Percentiles rank a stretch among this genome's conserved stretches.
Conservation (phyloP, 176 grass and related monocot species). For the Themeda triandra region DNA sequence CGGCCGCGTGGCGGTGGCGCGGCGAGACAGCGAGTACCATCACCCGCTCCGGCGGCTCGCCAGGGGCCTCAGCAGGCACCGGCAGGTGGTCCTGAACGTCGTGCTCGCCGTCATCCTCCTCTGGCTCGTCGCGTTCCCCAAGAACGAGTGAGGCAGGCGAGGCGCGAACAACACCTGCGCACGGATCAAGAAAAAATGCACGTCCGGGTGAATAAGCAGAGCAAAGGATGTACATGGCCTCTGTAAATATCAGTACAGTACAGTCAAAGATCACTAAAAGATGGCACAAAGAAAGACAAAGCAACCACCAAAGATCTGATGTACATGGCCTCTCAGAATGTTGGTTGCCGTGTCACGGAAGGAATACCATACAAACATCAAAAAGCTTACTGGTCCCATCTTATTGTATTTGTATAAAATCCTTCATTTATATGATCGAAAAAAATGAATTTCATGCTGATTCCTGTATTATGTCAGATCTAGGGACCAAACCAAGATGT, state of each 20-base stretch:
- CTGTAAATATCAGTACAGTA: neutral
- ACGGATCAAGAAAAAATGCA: neutral
- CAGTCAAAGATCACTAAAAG: neutral
- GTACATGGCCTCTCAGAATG: neutral
- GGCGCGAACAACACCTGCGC: too few species aligned
- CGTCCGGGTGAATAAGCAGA: neutral
- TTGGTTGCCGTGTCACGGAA: neutral
- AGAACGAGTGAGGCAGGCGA: slow-evolving; percentile 3
- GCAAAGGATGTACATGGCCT: neutral
- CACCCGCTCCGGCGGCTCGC: slow-evolving; percentile 8
- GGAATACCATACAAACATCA: neutral
- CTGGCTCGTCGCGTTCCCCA: slow-evolving; percentile 44
- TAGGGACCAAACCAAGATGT: too few species aligned
- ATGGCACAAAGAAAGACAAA: neutral
- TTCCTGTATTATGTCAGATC: too few species aligned
- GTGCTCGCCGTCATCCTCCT: slow-evolving; percentile 46
- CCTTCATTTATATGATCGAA: too few species aligned
- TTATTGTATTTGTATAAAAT: too few species aligned
- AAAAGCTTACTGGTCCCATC: neutral
- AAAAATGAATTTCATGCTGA: too few species aligned
- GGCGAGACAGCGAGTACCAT: neutral
- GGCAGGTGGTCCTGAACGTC: slow-evolving; percentile 48
- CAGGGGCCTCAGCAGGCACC: slow-evolving; percentile 33
- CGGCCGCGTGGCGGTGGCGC: neutral
- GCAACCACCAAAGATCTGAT: too few species aligned